Percentiles rank a stretch among this genome's conserved stretches.
Conservation (phyloP, 306 rosid species). For the Dryas drummondii region DNA sequence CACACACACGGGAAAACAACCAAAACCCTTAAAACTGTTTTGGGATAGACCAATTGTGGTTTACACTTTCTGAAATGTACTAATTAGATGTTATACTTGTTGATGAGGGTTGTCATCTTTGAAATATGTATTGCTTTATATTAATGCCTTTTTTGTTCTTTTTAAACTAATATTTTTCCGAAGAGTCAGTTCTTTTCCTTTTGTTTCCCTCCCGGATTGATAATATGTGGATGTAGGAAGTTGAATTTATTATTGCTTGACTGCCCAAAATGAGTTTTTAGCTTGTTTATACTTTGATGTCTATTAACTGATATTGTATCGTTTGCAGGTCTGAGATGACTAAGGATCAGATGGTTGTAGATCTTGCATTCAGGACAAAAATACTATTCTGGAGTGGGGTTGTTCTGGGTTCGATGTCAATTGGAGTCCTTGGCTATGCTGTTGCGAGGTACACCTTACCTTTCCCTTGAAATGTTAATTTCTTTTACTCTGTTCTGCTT, state of each 20-base stretch:
- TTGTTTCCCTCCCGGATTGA: neutral
- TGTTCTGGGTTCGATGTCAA: conserved; percentile 63
- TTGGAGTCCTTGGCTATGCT: conserved; percentile 80
- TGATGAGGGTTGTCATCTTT: neutral
- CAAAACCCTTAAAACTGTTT: too few relatives aligned
- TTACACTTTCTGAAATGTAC: too few relatives aligned
- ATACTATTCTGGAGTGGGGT: conserved; percentile 60
- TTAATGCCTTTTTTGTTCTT: too few relatives aligned
- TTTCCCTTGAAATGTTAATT: neutral
- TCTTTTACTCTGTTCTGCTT: neutral
- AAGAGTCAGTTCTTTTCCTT: neutral
- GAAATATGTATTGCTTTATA: neutral
- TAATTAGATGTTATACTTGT: too few relatives aligned
- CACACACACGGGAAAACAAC: too few relatives aligned
- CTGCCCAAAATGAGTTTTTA: neutral
- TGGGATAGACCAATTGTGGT: too few relatives aligned
- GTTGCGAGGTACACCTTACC: conserved; percentile 47
- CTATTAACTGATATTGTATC: conserved; percentile 15
- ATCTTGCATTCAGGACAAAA: conserved; percentile 53
- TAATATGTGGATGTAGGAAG: neutral
- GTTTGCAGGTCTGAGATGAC: conserved; percentile 69
- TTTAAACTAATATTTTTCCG: neutral
- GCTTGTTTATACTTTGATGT: neutral
- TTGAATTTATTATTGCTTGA: neutral
- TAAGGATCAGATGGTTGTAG: conserved; percentile 78